Base-by-base conservation (phyloP, 2,329 filamentous ascomycete genomes). In the Aspergillus sp. region DNA sequence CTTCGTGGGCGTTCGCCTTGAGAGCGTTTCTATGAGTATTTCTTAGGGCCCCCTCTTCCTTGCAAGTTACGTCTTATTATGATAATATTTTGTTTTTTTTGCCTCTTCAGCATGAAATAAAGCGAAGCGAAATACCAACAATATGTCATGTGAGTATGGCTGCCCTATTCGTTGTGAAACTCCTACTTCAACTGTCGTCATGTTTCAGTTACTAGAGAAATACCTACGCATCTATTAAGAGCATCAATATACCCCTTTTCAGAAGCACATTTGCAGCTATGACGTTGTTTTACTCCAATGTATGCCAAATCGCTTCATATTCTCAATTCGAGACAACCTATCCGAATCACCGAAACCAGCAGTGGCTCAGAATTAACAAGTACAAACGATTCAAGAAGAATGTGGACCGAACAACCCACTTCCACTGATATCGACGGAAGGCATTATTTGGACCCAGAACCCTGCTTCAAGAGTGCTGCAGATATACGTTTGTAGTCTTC, bases 401-500 rank as follows among this genome's bases (percentile, higher is more conserved):
- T 1, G 31, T 17, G n/a, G n/a, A 49, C 47, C 25, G 37, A 43
- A 17, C 23, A 39, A 31, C 37, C 41, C 23, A 43, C 14, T 31
- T 43, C 27, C 37, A 50, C n/a, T 37, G 21, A 33, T 31, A 44
- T 33, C 6, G 21, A 19, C 25, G 12, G 21, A 25, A 31, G 50
- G 14, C n/a, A 46, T 49, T 54, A 68, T 51, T 62, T 60, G 52
- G 61, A 59, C 14, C 53, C 60, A 8, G 59, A 52, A 19, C 52
- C 52, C 27, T 64, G 56, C 47, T 87, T 84, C 65, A 85, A 85
- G 57, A 93, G 71, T 8, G 84, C 84, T 27, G 80, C 80, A 0
- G 89, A 89, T 47, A 93, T 75, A 53, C 90, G 80, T 66, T 90
- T 84, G 68, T 93, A 93, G 71, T 93, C 90, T 55, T 85, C 81